Conservation (phyloP, 169 alveolate species). For the Besnoitia besnoiti region DNA sequence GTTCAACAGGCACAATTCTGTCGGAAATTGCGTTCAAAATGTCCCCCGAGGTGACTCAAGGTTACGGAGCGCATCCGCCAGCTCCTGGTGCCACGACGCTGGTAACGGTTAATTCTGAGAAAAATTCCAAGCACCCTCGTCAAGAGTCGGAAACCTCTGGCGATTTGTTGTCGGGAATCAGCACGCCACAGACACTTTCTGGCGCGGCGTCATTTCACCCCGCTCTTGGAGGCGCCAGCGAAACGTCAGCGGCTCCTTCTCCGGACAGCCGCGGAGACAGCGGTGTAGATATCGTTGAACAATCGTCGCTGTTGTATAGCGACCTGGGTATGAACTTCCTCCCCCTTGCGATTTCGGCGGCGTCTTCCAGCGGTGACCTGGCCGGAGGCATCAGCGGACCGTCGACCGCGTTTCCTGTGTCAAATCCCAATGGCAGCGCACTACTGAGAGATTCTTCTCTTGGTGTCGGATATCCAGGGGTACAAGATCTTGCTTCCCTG, state of each 20-base stretch:
- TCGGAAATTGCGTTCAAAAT: not conserved
- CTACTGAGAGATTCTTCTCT: not conserved
- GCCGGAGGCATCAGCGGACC: not conserved
- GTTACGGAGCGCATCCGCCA: not conserved
- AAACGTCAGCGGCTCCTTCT: not conserved
- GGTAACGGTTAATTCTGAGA: not conserved
- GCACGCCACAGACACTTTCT: conserved; percentile 26
- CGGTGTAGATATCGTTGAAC: not conserved
- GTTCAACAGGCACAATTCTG: not conserved
- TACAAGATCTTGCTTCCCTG: not conserved
- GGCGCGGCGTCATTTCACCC: conserved; percentile 9
- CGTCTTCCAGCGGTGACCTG: not conserved
- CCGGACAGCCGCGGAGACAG: not conserved
- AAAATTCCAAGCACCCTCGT: not conserved
- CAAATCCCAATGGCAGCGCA: not conserved
- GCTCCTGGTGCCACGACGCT: not conserved
- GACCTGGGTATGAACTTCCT: not conserved
- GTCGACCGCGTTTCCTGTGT: not conserved
- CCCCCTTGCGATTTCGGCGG: not conserved
- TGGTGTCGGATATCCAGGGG: not conserved
- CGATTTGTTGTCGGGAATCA: not conserved
- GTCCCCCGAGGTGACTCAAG: not conserved
- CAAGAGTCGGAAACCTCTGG: conserved; percentile 5
- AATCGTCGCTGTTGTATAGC: conserved; percentile 5
- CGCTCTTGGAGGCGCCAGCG: conserved; percentile 1